phyloP scores from a whole-genome alignment of 768 basidiomycete genomes.

The Boletales sp. region DNA sequence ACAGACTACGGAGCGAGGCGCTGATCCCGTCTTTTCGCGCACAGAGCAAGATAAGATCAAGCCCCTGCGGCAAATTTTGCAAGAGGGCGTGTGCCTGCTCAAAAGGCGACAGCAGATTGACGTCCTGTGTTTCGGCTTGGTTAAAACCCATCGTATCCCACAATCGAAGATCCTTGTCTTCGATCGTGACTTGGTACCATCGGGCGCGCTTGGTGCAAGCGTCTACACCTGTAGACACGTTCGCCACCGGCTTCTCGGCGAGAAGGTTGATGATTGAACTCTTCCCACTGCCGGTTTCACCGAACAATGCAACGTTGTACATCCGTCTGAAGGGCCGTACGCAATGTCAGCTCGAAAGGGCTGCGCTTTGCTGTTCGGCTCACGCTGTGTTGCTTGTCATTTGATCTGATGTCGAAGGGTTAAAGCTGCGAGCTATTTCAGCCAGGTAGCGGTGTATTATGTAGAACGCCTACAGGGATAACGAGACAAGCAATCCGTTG shows the following conservation, averaged over 20 bases:
- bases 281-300: constrained; percentile 29
- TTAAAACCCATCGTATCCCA: constrained; percentile 36
- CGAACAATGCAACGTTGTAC: constrained; percentile 26
- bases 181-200: constrained; percentile 19
- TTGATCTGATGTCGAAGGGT: too few relatives aligned
- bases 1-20: constrained; percentile 34
- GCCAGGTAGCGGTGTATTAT: too few relatives aligned
- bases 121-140: constrained; percentile 15
- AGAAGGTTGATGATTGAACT: constrained; percentile 31
- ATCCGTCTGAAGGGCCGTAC: constrained; percentile 8
- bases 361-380: constrained; percentile 4
- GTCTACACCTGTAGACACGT: constrained; percentile 24
- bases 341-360: not conserved
- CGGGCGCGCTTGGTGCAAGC: constrained; percentile 33
- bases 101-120: constrained; percentile 19
- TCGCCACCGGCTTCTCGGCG: constrained; percentile 24
- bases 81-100: constrained; percentile 34
- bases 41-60: constrained; percentile 39
- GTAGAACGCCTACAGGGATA: not conserved
- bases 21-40: constrained; percentile 38
- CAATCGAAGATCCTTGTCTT: constrained; percentile 21
- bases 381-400: constrained; percentile 7
- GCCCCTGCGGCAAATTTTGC: constrained; percentile 29
- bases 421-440: not conserved
- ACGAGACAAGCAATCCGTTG: not conserved